Conservation (phyloP, 768 basidiomycete species). For the Phylloporus arenicola region DNA sequence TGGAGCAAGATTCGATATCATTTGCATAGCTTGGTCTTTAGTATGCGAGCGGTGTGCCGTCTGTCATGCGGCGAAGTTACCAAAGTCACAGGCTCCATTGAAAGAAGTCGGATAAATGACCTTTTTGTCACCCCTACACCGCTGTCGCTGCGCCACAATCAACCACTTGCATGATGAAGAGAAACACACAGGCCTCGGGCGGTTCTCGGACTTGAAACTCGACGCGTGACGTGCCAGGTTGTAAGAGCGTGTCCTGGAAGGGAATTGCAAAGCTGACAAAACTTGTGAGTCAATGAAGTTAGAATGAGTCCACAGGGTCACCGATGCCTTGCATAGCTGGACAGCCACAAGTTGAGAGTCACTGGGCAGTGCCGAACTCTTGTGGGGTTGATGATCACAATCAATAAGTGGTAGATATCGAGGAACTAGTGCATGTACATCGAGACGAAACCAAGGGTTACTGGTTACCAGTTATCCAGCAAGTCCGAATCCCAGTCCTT, state of each 20-base stretch:
- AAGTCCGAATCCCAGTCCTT: neutral
- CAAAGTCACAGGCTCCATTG: neutral
- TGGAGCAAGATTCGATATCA: neutral
- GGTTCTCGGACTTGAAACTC: neutral
- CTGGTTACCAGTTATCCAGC: neutral
- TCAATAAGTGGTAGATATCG: no score
- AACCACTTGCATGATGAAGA: neutral
- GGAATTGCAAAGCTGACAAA: neutral
- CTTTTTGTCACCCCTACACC: neutral
- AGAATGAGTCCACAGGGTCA: no score
- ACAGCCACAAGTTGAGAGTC: neutral
- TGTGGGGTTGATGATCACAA: neutral
- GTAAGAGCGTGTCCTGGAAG: neutral
- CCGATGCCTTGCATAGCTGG: neutral
- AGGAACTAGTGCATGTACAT: no score
- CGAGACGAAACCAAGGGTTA: neutral
- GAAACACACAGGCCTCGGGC: neutral
- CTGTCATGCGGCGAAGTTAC: neutral
- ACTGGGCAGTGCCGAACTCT: neutral
- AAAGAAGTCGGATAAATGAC: neutral
- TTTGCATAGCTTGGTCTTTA: neutral
- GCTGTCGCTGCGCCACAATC: neutral
- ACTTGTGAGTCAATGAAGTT: neutral
- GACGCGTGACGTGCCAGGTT: neutral
- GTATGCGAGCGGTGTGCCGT: constrained; percentile 7